A percentile compares a stretch with the other conserved stretches of the same genome.
phyloP scores from a whole-genome alignment of 139 green algal genomes.

The Penium margaritaceum region DNA sequence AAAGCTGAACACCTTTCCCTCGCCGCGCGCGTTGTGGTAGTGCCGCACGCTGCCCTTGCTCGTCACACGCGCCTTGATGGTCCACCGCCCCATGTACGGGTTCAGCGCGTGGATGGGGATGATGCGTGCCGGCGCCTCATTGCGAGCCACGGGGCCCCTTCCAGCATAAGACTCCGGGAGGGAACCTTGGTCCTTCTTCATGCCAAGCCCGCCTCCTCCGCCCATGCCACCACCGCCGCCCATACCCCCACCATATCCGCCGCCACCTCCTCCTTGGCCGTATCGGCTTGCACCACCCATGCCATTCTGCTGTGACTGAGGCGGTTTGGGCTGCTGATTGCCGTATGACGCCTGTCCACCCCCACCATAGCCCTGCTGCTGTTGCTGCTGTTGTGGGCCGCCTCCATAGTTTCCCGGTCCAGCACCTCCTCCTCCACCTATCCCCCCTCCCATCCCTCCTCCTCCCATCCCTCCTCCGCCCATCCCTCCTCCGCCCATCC shows the following conservation, averaged over 20 bases:
- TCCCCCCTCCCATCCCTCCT: background rate
- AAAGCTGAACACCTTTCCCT: conserved; percentile 88
- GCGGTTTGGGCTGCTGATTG: too few relatives aligned
- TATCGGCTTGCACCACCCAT: too few relatives aligned
- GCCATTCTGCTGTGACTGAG: background rate
- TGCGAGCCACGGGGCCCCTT: conserved; percentile 44
- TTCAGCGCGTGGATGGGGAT: conserved; percentile 81
- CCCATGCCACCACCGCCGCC: background rate
- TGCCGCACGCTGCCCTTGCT: conserved; percentile 66
- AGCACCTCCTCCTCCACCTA: background rate
- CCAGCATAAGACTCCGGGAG: conserved; percentile 23
- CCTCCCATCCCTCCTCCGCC: background rate
- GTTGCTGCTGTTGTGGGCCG: conserved; percentile 8
- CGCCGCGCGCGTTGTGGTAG: conserved; percentile 69
- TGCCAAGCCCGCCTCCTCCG: conserved; percentile 1
- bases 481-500: background rate
- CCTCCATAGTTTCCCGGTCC: background rate
- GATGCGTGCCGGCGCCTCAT: conserved; percentile 59
- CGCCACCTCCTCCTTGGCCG: background rate
- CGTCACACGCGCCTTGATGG: conserved; percentile 80
- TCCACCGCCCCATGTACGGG: conserved; percentile 87
- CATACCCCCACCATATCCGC: background rate
- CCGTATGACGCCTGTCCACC: background rate
- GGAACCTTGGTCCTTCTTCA: background rate
- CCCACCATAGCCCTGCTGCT: background rate